These are phyloP conservation scores for Aspergillus chevalieri DNA, from an alignment of 2,329 filamentous ascomycete species.

Conservation along the genomic window DNA sequence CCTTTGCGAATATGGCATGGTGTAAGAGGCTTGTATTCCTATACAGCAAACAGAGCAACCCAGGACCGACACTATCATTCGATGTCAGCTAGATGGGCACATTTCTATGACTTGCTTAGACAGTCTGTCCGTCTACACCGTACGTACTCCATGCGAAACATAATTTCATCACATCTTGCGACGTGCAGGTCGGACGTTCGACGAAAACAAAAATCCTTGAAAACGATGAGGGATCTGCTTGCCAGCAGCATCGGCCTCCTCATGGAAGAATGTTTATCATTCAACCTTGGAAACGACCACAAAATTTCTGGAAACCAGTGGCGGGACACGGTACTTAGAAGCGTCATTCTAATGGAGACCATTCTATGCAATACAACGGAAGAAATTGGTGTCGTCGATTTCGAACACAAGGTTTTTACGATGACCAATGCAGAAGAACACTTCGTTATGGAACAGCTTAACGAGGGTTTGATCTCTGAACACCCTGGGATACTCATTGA, in stretches of 20 bases:
- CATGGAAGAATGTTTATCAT: constrained; percentile 75
- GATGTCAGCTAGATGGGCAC: constrained; percentile 41
- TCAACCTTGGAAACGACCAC: constrained; percentile 50
- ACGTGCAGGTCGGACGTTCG: constrained; percentile 68
- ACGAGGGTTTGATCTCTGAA: constrained; percentile 24
- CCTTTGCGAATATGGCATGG: constrained; percentile 71
- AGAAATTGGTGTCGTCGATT: constrained; percentile 49
- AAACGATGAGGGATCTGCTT: constrained; percentile 68
- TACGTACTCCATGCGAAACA: constrained; percentile 62
- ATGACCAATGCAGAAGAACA: constrained; percentile 58
- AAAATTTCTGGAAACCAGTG: constrained; percentile 45
- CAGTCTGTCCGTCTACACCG: constrained; percentile 69
- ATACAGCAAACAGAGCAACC: constrained; percentile 20
- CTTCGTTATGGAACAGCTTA: constrained; percentile 25
- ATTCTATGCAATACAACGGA: constrained; percentile 67
- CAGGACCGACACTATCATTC: constrained; percentile 14
- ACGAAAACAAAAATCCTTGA: constrained; percentile 65
- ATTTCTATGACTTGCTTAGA: constrained; percentile 75
- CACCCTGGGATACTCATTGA: constrained; percentile 33
- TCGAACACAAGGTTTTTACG: constrained; percentile 51
- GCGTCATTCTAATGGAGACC: constrained; percentile 78
- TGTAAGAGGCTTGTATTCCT: constrained; percentile 58
- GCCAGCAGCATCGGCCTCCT: constrained; percentile 82
- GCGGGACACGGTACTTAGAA: constrained; percentile 73
- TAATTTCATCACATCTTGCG: constrained; percentile 72